phyloP scores from a whole-genome alignment of 2,329 filamentous ascomycete genomes.

The Exserohilum rostratum region DNA sequence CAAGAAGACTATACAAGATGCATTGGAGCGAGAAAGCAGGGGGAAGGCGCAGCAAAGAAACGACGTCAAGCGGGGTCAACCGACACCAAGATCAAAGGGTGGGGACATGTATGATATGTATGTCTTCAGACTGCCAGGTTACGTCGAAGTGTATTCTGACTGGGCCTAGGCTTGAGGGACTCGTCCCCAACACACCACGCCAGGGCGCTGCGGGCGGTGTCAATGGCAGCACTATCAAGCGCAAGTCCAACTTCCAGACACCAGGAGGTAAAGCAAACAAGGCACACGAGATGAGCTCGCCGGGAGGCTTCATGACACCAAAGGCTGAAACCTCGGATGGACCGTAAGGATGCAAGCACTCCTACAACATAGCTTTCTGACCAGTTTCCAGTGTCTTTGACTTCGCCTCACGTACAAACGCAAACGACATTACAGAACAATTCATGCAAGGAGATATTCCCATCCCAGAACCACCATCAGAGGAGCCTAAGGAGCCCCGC shows the following conservation, averaged over 20 bases:
- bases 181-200: conserved; percentile 54
- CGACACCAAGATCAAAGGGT: conserved; percentile 62
- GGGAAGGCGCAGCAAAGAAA: conserved; percentile 66
- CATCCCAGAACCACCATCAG: conserved; percentile 70
- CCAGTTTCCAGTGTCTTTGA: conserved; percentile 57
- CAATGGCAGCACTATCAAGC: conserved; percentile 58
- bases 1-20: conserved; percentile 85
- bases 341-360: conserved; percentile 45
- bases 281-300: conserved; percentile 56
- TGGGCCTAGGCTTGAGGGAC: conserved; percentile 53
- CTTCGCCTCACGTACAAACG: conserved; percentile 77
- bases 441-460: conserved; percentile 75
- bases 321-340: conserved; percentile 44
- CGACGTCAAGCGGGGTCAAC: conserved; percentile 66
- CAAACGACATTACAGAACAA: conserved; percentile 81
- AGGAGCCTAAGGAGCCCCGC: conserved; percentile 74
- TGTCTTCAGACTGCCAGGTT: conserved; percentile 3
- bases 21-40: conserved; percentile 76
- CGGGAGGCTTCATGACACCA: conserved; percentile 48
- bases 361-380: conserved; percentile 6
- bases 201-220: conserved; percentile 48
- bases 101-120: conserved; percentile 83
- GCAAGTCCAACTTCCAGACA: conserved; percentile 60
- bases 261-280: conserved; percentile 54
- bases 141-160: conserved; percentile 11